A percentile compares a stretch with the other conserved stretches of the same genome.
These are phyloP conservation scores for Monosporascus sp. DNA, from an alignment of 2,329 filamentous ascomycete genomes.

Conservation along the genomic window DNA sequence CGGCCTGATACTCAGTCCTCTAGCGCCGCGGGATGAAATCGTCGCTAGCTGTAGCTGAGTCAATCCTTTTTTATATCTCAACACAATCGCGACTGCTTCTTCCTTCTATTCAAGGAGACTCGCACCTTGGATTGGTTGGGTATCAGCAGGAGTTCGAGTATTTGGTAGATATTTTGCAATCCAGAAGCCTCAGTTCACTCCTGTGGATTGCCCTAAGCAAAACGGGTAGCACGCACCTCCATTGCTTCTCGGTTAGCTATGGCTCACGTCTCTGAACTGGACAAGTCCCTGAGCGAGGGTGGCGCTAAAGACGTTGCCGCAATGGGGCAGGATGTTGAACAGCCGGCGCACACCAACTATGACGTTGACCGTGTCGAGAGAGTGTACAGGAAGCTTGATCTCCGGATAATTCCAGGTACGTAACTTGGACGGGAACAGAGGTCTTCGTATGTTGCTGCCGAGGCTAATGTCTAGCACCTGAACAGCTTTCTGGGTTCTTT, in stretches of 20 bases:
- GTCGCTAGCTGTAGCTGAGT: too few species aligned
- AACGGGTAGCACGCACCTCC: constrained; percentile 45
- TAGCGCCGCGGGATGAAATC: too few species aligned
- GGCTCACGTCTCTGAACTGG: constrained; percentile 32
- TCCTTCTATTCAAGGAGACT: too few species aligned
- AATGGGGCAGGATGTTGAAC: constrained; percentile 8
- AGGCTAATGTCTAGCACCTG: constrained; percentile 1
- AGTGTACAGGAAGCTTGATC: constrained; percentile 54
- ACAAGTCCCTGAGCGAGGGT: constrained; percentile 22
- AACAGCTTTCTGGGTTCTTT: constrained; percentile 78
- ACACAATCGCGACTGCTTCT: too few species aligned
- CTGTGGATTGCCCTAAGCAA: constrained; percentile 31
- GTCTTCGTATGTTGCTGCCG: too few species aligned
- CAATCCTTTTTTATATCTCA: too few species aligned
- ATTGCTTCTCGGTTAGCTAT: constrained; percentile 48
- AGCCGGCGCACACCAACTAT: constrained; percentile 28
- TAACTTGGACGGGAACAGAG: not conserved
- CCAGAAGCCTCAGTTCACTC: too few species aligned
- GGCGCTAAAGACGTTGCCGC: constrained; percentile 11
- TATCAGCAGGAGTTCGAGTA: too few species aligned
- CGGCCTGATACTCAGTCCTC: too few species aligned
- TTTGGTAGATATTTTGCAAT: too few species aligned
- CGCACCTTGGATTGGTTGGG: too few species aligned
- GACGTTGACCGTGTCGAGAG: constrained; percentile 47
- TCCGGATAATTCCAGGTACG: constrained; percentile 54